Base-by-base conservation (phyloP, 2,329 filamentous ascomycete species). In the Beauveria sp. region DNA sequence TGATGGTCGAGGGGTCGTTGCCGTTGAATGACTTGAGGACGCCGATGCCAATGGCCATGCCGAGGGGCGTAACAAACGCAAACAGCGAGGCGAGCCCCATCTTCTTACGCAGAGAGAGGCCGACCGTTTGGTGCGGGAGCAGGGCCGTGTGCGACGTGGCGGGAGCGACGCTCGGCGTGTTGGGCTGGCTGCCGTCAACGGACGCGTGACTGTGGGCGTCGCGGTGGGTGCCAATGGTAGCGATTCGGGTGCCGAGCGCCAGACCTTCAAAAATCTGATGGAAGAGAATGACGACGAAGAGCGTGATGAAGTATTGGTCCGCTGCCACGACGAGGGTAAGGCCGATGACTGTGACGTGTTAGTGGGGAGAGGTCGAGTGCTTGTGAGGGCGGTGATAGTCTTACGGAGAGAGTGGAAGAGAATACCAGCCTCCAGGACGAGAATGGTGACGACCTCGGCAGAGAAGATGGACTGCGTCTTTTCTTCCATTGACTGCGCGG, bases 201-300 rank as follows among this genome's bases (percentile, higher is more conserved):
- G 10, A 2, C 3, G 26, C 49, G 46, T 60, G 57, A 34, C n/a
- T 43, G 47, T 60, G 49, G 3, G 60, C 60, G 18, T 67, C 65
- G 7, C 63, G 50, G 61, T 49, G 26, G 5, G 70, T 72, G 28
- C 77, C 79, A 1, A 90, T 77, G 0, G 81, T 79, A 9, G 87
- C 86, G 64, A 91, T 91, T 16, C 86, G 83, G 9, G 85, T 84
- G 20, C 89, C 88, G 0, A 92, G 83, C 0, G 89, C 89, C 51
- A 92, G 78, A 4, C 89, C 89, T 70, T 91, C 88, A 67, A 93
- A 90, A 77, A 89, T 85, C 68, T 91, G 89, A 69, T 91, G 89
- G 75, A 91, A 91, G 61, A 91, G 74, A 62, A 92, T 89, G 59
- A 91, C 88, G 49, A 83, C 71, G 63, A 84, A 83, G n/a, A 86